Base-by-base conservation (phyloP, 148 eudicot species). In the Chenopodium formosanum region DNA sequence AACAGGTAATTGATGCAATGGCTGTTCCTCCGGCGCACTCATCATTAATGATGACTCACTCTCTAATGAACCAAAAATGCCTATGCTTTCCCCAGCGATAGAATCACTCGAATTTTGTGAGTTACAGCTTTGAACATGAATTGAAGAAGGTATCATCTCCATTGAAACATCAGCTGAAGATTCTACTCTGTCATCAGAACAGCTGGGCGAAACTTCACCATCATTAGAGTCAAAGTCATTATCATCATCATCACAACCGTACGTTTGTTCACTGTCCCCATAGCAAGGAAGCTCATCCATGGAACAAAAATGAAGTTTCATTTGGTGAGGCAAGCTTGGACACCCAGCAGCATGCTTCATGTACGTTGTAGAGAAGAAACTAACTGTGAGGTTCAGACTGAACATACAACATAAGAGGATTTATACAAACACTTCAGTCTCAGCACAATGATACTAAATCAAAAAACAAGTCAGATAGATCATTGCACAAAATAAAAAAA, bases 231-330 rank as follows among this genome's bases (percentile, higher is more conserved):
- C 86, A 75, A 56, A 60, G 29, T 77, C 84, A 29, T 77, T 84
- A 78, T 83, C 88, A 62, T 87, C 90, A 79, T 87, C 84, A 58
- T 81, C 85, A 7, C 66, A n/a, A 62, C n/a, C 76, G 60, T 34
- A 27, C 13, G 76, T 71, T 20, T 58, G 73, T 68, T 75, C 72
- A 31, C 20, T 37, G 10, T 80, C 75, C 47, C 84, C 81, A 73
- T 96, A 91, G 85, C 94, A 91, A 72, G 98, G 97, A 81, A 96
- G 91, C 67, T 96, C 97, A 70, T 94, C 97, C 90, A 96, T 89
- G 73, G 94, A 88, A 78, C 89, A 75, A 78, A 91, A 68, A 84
- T 90, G 91, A 74, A 90, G 85, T 81, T 83, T 89, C 91, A 92
- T 94, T 37, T 94, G 94, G 78, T 71, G 83, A 9, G 99, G 99